These are phyloP conservation scores for Pleomassaria siparia DNA, from an alignment of 2,329 filamentous ascomycete species.

Conservation along the genomic window DNA sequence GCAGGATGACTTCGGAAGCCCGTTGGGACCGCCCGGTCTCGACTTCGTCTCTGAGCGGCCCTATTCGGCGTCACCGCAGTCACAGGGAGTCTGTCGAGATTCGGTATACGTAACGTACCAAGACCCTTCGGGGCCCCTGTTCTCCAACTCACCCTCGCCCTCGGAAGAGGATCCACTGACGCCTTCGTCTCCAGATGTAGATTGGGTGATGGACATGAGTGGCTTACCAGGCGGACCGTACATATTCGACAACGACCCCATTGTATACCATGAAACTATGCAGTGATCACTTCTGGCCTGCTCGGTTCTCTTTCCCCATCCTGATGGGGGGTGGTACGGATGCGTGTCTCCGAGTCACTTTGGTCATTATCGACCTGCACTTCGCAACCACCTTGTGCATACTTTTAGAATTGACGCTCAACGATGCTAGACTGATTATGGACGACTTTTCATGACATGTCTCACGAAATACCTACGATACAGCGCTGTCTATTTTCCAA, in stretches of 20 bases:
- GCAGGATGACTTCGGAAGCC: conserved; percentile 10
- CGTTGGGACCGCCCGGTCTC: conserved; percentile 5
- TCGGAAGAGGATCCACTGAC: conserved; percentile 6
- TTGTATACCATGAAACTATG: conserved; percentile 3
- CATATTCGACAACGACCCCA: conserved; percentile 5
- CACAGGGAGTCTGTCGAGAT: conserved; percentile 10
- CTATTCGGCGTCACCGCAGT: conserved; percentile 13
- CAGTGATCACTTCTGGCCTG: background rate
- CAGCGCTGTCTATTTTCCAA: background rate
- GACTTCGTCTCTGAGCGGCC: conserved; percentile 6
- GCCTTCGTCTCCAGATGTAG: conserved; percentile 1
- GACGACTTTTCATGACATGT: background rate
- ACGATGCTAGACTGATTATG: background rate
- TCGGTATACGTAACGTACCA: conserved; percentile 21
- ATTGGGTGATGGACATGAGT: conserved; percentile 1
- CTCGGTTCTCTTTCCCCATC: background rate
- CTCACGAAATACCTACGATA: background rate
- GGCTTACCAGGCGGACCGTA: background rate
- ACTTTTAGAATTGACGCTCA: background rate
- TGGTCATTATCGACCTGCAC: background rate
- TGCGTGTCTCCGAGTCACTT: background rate
- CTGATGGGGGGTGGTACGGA: background rate
- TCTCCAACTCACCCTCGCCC: conserved; percentile 14
- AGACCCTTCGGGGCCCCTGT: conserved; percentile 23
- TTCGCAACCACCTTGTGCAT: background rate